Conservation (phyloP, 106 monocot species). For the Dendrobium catenatum region DNA sequence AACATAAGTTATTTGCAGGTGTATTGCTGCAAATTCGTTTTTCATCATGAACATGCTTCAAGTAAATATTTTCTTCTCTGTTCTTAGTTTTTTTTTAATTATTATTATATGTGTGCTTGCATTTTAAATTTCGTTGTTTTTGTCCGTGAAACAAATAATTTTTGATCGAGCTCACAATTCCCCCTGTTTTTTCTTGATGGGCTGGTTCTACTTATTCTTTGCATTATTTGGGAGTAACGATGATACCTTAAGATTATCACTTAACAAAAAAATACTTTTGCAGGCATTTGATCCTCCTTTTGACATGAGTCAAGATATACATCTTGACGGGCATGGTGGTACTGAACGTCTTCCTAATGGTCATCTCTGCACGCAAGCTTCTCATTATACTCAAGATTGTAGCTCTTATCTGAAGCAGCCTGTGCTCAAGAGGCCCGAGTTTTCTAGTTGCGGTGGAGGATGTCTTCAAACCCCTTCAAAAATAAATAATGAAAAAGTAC, state of each 20-base stretch:
- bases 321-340: constrained; percentile 34
- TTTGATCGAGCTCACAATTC: neutral
- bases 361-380: constrained; percentile 16
- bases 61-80: constrained; percentile 30
- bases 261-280: constrained; percentile 3
- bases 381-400: constrained; percentile 13
- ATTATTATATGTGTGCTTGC: neutral
- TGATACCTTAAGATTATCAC: neutral
- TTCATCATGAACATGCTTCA: constrained; percentile 98
- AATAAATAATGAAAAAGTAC: constrained; percentile 22
- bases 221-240: neutral
- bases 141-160: neutral
- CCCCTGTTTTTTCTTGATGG: neutral
- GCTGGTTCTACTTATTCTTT: neutral
- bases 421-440: constrained; percentile 8
- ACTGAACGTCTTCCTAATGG: constrained; percentile 14
- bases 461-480: neutral
- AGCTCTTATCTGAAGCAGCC: constrained; percentile 10
- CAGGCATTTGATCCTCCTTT: constrained; percentile 98
- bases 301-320: constrained; percentile 65
- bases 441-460: neutral
- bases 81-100: neutral
- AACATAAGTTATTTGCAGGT: constrained; percentile 54
- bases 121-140: neutral
- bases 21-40: constrained; percentile 68